Evolutionary conservation across 176 grass and related monocot genomes (phyloP).

Genomic region (Juncus inflexus): DNA sequence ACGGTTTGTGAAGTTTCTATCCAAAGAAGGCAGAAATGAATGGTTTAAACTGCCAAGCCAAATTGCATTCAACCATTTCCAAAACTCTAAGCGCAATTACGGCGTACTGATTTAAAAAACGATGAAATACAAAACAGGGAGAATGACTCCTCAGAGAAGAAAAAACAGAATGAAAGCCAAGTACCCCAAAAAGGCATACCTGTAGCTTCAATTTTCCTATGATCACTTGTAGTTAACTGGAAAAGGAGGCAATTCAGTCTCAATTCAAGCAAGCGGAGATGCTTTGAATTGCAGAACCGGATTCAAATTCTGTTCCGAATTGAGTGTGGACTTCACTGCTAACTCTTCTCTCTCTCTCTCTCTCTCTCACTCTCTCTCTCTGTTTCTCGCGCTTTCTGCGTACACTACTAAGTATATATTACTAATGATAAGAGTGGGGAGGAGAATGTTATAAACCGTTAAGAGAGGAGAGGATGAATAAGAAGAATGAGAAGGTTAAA

Average conservation of each 20-base stretch:
- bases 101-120: slow-evolving; percentile 2
- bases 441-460: slow-evolving; percentile 16
- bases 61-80: slow-evolving; percentile 1
- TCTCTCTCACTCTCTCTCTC: slow-evolving; percentile 3
- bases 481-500: slow-evolving; percentile 30
- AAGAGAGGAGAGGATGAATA: slow-evolving; percentile 8
- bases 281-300: slow-evolving; percentile 1
- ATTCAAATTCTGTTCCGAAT: slow-evolving; percentile 7
- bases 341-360: neutral
- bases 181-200: slow-evolving; percentile 14
- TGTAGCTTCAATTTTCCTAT: slow-evolving; percentile 4
- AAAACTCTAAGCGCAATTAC: neutral
- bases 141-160: neutral
- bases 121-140: neutral
- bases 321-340: slow-evolving; percentile 17
- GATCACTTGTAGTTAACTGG: slow-evolving; percentile 1
- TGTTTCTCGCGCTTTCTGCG: neutral
- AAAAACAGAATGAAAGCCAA: slow-evolving; percentile 9
- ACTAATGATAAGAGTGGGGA: slow-evolving; percentile 14
- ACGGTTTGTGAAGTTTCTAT: neutral
- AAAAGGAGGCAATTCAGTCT: slow-evolving; percentile 12
- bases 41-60: neutral
- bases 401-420: slow-evolving; percentile 22
- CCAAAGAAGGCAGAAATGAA: neutral
- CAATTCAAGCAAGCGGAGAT: neutral